Base-by-base conservation (phyloP, 2,329 filamentous ascomycete genomes). In the Hypoxylon sp. region DNA sequence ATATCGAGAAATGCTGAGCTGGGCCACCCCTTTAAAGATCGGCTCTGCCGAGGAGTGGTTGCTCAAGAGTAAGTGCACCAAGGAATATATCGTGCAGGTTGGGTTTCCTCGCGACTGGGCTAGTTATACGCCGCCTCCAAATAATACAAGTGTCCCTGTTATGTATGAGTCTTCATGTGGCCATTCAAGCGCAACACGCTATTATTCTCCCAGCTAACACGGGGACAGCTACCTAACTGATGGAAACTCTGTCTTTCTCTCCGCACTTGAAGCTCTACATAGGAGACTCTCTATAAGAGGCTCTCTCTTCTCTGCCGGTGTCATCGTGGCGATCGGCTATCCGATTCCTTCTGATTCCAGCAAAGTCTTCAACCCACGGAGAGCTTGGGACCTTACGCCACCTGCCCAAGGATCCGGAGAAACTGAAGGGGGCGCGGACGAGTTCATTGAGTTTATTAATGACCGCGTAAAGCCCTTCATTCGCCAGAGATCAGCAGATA, bases 371-470 rank as follows among this genome's bases (percentile, higher is more conserved):
- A 73, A 78, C 55, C 71, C 70, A 33, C 76, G 79, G 3, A 60
- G 79, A 2, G 73, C 68, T 0, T 74, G 74, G 3, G 78, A 80
- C 49, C 72, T 81, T 22, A 80, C 77, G 1, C 77, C 79, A 2
- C 69, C 71, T 1, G 68, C 74, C 3, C 63, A 71, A 0, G 75
- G 74, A 8, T 63, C 62, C 2, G 74, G 73, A 0, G 75, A 75
- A 10, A 63, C 54, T 1, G 77, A 78, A 31, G 83, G 83, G 5
- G 83, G 83, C 35, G 85, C 83, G 0, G 79, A 84, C 51, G 75
- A 80, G 6, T 83, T 86, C 22, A 77, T 85, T 1, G 68, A 78
- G 0, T 84, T 84, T 61, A 82, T 86, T 30, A 76, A 82, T 51
- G 75, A 77, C 1, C 76, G 79, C 2, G 76, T 85, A 2, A 80